Percentiles rank a stretch among this genome's conserved stretches.
Evolutionary conservation across 805 yeast species (phyloP).

Genomic region (Wickerhamiella cacticola): DNA sequence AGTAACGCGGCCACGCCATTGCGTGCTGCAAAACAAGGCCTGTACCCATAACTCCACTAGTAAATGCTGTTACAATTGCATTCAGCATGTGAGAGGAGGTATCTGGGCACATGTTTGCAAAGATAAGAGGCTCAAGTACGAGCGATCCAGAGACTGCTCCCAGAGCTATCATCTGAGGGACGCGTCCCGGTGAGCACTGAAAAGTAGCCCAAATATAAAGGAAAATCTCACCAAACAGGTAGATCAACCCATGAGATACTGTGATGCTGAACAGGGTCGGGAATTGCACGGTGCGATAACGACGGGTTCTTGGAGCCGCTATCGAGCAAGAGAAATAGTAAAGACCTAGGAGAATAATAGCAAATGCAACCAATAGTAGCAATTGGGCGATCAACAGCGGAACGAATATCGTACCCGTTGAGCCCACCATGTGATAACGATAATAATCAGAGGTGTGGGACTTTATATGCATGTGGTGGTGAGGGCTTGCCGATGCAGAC

Average conservation of each 20-base stretch:
- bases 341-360: not conserved
- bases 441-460: not conserved
- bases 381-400: slow-evolving; percentile 2
- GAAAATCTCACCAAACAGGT: not conserved
- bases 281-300: not conserved
- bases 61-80: not conserved
- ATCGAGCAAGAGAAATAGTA: not conserved
- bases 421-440: not conserved
- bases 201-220: not conserved
- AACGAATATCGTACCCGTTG: not conserved
- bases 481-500: not conserved
- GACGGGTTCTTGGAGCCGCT: not conserved
- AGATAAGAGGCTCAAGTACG: not conserved
- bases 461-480: not conserved
- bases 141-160: not conserved
- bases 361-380: not conserved
- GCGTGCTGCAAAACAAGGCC: not conserved
- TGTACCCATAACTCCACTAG: not conserved
- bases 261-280: not conserved
- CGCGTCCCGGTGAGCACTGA: not conserved
- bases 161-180: not conserved
- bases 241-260: not conserved
- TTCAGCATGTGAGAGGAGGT: not conserved
- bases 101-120: not conserved
- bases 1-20: not conserved